Evolutionary conservation across 2,329 filamentous ascomycete species (phyloP), one percentile per base, ranked within the genome.

Genomic region (Ophiocordyceps sinensis): DNA sequence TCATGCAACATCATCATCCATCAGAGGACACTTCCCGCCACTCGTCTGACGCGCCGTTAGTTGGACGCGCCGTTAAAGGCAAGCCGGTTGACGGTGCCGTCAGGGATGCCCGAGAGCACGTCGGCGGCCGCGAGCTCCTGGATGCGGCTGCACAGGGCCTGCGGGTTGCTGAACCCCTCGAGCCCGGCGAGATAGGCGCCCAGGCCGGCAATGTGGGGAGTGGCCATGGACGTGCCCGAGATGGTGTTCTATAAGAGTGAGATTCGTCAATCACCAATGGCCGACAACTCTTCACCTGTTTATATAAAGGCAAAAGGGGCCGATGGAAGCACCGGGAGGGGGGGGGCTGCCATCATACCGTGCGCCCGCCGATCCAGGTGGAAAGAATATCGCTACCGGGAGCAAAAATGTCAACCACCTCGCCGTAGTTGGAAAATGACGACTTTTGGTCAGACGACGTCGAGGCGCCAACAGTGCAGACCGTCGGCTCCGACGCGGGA

Each of bases 381-480:
- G 63, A 67, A 2, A 65, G 49, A 39, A 72, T 56, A 43, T 46
- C 47, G 26, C 56, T 53, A 23, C 68, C 68, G 7, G 68, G 66
- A 2, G 65, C 68, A 38, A 65, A 68, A 47, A 72, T 53, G 46
- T 70, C 66, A 41, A 72, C 55, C 36, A 51, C 32, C 3, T 45
- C 13, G 11, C 67, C 67, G 36, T 51, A 69, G 55, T 70, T 70
- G 41, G 62, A 66, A 49, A 62, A 70, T 28, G 50, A 53, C 35
- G 68, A 58, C 28, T 56, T 53, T 36, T 48, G 45, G 44, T 69
- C 62, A 17, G 41, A 26, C 21, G 26, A 36, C 14, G 42, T 44
- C 15, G 41, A 41, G 15, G 49, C 45, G 23, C 46, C 50, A 13
- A 49, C 45, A 14, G 50, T 48, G 43, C 49, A 50, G 17, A 45